Conservation (phyloP, 2,329 filamentous ascomycete genomes). For the Fusarium abutilonis region DNA sequence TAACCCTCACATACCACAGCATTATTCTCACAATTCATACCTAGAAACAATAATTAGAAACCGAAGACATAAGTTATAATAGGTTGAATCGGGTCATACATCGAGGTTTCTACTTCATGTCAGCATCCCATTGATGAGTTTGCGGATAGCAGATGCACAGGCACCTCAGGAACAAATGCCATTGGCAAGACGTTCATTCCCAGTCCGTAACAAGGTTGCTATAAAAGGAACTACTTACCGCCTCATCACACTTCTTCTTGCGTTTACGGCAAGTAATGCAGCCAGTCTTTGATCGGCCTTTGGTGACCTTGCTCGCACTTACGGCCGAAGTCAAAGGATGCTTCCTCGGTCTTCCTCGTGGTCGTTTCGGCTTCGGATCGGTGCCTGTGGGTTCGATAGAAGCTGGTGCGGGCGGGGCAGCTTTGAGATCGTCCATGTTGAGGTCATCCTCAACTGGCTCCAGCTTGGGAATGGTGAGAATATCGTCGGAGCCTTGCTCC, state of each 20-base stretch:
- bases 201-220: background rate
- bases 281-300: constrained; percentile 77
- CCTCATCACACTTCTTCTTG: constrained; percentile 79
- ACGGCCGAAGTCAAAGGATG: constrained; percentile 71
- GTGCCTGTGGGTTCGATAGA: constrained; percentile 36
- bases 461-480: constrained; percentile 62
- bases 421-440: constrained; percentile 62
- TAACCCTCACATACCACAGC: constrained; percentile 92
- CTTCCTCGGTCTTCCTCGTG: constrained; percentile 84
- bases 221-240: constrained; percentile 41
- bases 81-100: constrained; percentile 55
- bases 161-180: background rate
- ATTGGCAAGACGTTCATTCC: background rate
- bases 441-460: constrained; percentile 68
- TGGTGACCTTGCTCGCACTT: constrained; percentile 74
- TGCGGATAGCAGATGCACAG: background rate
- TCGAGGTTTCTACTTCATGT: constrained; percentile 47
- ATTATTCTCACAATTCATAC: constrained; percentile 92
- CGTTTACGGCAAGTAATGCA: constrained; percentile 74
- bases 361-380: constrained; percentile 65
- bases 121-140: background rate
- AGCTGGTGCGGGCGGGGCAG: constrained; percentile 47
- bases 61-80: background rate
- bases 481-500: constrained; percentile 59
- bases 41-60: constrained; percentile 54